Conservation (phyloP, 2,329 filamentous ascomycete genomes). For the Ophiostoma quercus region DNA sequence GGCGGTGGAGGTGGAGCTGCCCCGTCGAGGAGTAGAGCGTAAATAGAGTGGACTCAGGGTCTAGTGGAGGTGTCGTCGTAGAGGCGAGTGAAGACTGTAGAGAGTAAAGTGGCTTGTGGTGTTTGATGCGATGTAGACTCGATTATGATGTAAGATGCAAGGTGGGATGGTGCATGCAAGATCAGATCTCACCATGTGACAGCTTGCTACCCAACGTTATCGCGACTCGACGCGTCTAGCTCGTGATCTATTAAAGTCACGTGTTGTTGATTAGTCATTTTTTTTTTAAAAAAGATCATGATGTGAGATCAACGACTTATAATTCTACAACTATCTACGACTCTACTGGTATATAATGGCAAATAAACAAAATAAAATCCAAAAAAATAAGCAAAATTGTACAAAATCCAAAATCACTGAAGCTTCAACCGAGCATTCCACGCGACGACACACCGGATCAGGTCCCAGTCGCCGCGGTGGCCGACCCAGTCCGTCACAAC, state of each 20-base stretch:
- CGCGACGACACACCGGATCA: constrained; percentile 78
- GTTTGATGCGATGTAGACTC: too few relatives aligned
- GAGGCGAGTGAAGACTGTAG: background rate
- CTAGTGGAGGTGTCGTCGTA: background rate
- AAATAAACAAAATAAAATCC: background rate
- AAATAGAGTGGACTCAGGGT: background rate
- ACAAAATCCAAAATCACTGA: background rate
- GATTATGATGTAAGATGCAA: background rate
- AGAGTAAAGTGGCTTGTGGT: background rate
- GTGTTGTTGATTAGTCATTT: background rate
- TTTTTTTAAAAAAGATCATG: too few relatives aligned
- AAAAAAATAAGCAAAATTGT: constrained; percentile 2
- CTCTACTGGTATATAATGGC: background rate
- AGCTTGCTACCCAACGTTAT: constrained; percentile 17
- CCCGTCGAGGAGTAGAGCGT: too few relatives aligned
- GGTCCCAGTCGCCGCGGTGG: constrained; percentile 79
- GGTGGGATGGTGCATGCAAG: constrained; percentile 12
- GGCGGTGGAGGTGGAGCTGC: constrained; percentile 13
- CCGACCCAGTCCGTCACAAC: constrained; percentile 95
- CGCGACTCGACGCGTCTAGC: constrained; percentile 16
- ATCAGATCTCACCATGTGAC: constrained; percentile 16
- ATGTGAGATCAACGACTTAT: too few relatives aligned
- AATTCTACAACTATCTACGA: background rate
- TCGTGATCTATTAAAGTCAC: constrained; percentile 3
- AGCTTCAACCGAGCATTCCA: constrained; percentile 72